Conservation (phyloP, 192 early-diverging fungal species). For the Backusella tarrabulga region DNA sequence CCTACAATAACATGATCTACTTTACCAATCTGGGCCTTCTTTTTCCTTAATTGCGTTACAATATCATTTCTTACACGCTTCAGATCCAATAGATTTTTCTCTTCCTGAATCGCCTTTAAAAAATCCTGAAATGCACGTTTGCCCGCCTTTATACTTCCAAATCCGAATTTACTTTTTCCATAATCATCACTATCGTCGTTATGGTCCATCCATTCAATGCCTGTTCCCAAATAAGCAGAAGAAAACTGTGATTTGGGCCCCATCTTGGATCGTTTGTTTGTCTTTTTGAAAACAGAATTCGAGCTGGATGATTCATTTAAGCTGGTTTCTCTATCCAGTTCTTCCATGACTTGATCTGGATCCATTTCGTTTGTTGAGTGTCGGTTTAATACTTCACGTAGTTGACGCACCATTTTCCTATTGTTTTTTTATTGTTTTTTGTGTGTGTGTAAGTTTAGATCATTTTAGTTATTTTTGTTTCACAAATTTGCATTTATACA, state of each 20-base stretch:
- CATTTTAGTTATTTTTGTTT: not conserved
- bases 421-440: not conserved
- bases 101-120: conserved; percentile 68
- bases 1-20: not conserved
- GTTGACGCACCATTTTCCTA: conserved; percentile 69
- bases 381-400: conserved; percentile 64
- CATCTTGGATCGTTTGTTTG: not conserved
- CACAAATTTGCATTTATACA: conserved; percentile 7
- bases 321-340: not conserved
- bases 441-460: not conserved
- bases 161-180: conserved; percentile 2
- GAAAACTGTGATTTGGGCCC: conserved; percentile 25
- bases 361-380: conserved; percentile 54
- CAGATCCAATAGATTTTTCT: conserved; percentile 60
- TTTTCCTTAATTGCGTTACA: conserved; percentile 72
- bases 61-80: conserved; percentile 67
- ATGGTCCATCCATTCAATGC: not conserved
- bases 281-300: not conserved
- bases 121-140: conserved; percentile 69
- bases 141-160: conserved; percentile 18
- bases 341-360: conserved; percentile 9
- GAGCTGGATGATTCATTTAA: not conserved
- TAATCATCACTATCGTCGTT: not conserved
- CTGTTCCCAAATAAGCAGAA: conserved; percentile 11
- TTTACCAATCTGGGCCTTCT: conserved; percentile 53